Base-by-base conservation (phyloP, 176 grass and related monocot genomes). In the Hordeum marinum region DNA sequence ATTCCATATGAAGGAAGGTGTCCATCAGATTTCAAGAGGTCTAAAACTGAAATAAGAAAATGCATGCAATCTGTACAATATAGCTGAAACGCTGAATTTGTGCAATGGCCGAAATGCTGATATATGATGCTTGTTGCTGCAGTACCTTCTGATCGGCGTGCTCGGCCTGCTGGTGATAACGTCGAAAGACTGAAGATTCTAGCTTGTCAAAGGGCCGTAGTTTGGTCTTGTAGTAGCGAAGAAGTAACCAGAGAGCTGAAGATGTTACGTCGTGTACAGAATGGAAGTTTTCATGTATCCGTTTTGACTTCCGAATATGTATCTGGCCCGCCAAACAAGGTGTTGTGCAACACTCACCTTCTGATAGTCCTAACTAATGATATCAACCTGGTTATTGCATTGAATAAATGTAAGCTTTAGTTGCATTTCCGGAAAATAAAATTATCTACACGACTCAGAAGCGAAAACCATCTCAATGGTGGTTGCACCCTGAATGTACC, bases 71-170 rank as follows among this genome's bases (percentile, higher is more conserved):
- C 48, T 74, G 41, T 45, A 45, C 69, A 45, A 5, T 73, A 57
- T 48, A 8, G 48, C 25, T 74, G 42, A 37, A 50, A 66, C 36
- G 59, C 36, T 63, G 27, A 46, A 3, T 74, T 54, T 54, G 2
- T 54, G 48, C 48, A 20, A 59, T 59, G 9, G 55, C 20, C 23
- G 55, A 32, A 39, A 58, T 40, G 59, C 29, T 63, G 23, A 59
- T 39, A 18, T 81, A 81, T 57, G 48, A 34, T 69, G 63, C 39
- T 13, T 83, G 64, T 71, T 54, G 76, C 42, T 92, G 83, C 92
- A 97, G 94, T 92, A 91, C 82, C 83, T 94, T 75, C 84, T 97
- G 5, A 91, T 97, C 8, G 94, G 94, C 3, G 92, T 81, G 12
- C 85, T 97, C 5, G 90, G 88, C 12, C 64, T 97, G 39, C 72